Base-by-base conservation (phyloP, 108 stramenopile genomes). In the Nitzschia sp. region DNA sequence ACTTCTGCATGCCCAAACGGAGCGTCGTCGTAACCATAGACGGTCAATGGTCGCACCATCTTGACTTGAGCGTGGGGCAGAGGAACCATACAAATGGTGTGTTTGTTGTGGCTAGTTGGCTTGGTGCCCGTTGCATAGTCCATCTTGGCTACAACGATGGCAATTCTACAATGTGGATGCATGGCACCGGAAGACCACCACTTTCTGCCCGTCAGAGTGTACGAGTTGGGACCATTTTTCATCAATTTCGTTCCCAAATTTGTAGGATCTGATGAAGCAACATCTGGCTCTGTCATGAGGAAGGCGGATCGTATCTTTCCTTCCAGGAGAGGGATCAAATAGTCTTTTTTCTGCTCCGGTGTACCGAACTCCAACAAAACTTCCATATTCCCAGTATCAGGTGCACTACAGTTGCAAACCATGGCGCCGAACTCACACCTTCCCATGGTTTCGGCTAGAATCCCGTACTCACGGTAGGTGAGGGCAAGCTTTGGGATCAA, bases 381-480 rank as follows among this genome's bases (percentile, higher is more conserved):
- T 80, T 98, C 96, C 98, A 98, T 98, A 79, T 98, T 98, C 10
- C 98, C 98, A 10, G 98, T 97, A 65, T 98, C 96, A 5, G 98
- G 98, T 41, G 98, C 96, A 40, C 80, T 80, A 68, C 94, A 96
- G 75, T 98, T 98, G 80, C 92, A 97, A n/a, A 87, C 88, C 80
- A 95, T 89, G 55, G 95, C 80, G 0, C 94, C 95, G 17, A 98
- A 57, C 17, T 80, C 71, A 38, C 84, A 83, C 15, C 83, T 72
- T 40, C 98, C 98, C 94, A 97, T 95, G 51, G 86, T 59, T 81
- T 98, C 96, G 51, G 86, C 87, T 21, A 95, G 53, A 21, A 83
- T 82, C 3, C 92, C 96, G 72, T 96, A 96, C 72, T 93, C 89
- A 10, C 85, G 82, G 72, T 91, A 91, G 39, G 85, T 64, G 41